Conservation (phyloP, 106 monocot species). For the Allium fistulosum region DNA sequence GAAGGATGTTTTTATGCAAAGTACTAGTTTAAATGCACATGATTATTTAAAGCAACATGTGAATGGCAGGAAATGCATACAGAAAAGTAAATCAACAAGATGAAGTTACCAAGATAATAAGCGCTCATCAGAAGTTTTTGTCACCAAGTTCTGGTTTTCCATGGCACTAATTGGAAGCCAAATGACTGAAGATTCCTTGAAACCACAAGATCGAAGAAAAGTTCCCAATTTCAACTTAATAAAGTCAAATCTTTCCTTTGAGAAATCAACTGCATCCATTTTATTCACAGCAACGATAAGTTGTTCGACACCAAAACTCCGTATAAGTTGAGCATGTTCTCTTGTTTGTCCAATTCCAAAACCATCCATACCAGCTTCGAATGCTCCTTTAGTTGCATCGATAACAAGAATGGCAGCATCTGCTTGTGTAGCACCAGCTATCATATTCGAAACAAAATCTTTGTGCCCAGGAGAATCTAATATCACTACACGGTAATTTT, state of each 20-base stretch:
- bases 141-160: conserved; percentile 81
- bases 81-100: not conserved
- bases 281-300: conserved; percentile 86
- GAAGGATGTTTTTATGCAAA: too few species aligned
- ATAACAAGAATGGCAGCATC: conserved; percentile 95
- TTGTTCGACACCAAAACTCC: conserved; percentile 95
- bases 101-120: conserved; percentile 65
- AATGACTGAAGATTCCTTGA: conserved; percentile 62
- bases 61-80: not conserved
- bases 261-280: conserved; percentile 79
- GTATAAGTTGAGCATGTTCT: conserved; percentile 92
- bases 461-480: conserved; percentile 96
- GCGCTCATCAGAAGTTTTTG: conserved; percentile 44
- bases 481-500: conserved; percentile 75
- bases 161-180: conserved; percentile 92
- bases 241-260: conserved; percentile 69
- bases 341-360: conserved; percentile 81
- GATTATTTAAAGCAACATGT: too few species aligned
- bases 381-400: conserved; percentile 78
- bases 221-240: conserved; percentile 64
- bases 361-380: conserved; percentile 95
- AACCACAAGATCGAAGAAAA: conserved; percentile 67
- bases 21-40: too few species aligned
- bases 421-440: conserved; percentile 90
- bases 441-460: conserved; percentile 97